Evolutionary conservation across 352 stramenopile genomes (phyloP), one percentile per base, ranked within the genome.

Genomic region (Phytophthora nicotianae): DNA sequence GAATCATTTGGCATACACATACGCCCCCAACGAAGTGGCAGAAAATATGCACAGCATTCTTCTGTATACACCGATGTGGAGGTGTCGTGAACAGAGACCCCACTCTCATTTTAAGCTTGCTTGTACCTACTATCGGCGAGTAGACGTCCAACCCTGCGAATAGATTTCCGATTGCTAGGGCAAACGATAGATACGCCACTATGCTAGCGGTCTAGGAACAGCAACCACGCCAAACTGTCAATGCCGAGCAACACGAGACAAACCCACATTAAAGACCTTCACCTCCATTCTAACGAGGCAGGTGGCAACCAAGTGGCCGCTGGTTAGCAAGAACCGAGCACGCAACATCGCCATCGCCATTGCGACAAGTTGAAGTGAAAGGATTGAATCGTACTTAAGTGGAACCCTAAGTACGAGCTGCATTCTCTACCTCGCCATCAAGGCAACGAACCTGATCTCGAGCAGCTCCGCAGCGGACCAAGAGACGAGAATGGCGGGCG

Each of bases 1-100:
- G 55, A 29, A 89, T 57, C 13, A 80, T 70, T 46, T 81, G 75
- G 11, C 79, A 74, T 33, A 89, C 70, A 54, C 89, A 63, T n/a
- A 90, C 26, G 16, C 83, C 81, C 21, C 83, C 83, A 24, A 89
- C 24, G 55, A 89, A 88, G 51, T 92, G 83, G 35, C 79, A 75
- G 41, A 57, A 48, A 17, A 86, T 65, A 62, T 89, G 77, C 27
- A 89, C 50, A 6, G 70, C 54, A 41, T 79, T 87, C 56, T 75
- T 85, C 79, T 89, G 57, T 37, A 37, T 4, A 32, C 20, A 26
- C 1, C 20, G 45, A 27, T 11, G 14, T n/a, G 6, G 56, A 38
- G 5, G 11, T 23, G 16, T 6, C 27, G 17, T 61, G 20, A 57
- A 32, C 7, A 55, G 33, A 37, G 2, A 52, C n/a, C n/a, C n/a